Base-by-base conservation (phyloP, 148 eudicot genomes). In the Rhododendron mucronatum region DNA sequence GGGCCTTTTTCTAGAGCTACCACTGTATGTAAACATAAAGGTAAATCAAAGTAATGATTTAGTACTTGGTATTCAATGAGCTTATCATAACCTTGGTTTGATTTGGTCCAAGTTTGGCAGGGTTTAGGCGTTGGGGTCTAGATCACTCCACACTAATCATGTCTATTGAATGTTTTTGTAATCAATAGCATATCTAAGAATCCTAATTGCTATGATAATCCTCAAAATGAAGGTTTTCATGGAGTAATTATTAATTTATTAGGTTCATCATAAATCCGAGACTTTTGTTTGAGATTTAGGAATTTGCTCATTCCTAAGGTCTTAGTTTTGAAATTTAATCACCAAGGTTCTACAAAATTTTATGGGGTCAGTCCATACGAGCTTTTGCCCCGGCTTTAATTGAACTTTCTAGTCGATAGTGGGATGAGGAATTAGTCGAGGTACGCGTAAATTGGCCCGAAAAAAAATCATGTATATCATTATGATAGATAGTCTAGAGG, bases 1-100 rank as follows among this genome's bases (percentile, higher is more conserved):
- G 74, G 53, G 71, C 35, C 55, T 15, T 39, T 39, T 82, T 63
- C 39, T 23, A 16, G 51, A 7, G 50, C 84, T 47, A 85, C 37
- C 20, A 30, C 2, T 41, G 35, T 80, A 16, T 41, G 35, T 80
- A 16, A 86, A 30, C 33, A 67, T 81, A 80, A 81, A 21, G 63
- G 14, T 67, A 51, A 51, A 65, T 50, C 26, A 55, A 55, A 5
- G 30, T 71, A 83, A 69, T 47, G 61, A 71, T 83, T 45, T n/a
- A 28, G 26, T 69, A 47, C 78, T 83, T 45, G 48, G 47, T 48
- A 83, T 83, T 71, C 85, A 47, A 69, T 83, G 79, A 83, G 85
- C 85, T 83, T 83, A 83, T 83, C 45, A 83, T 83, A 83, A 83
- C 79, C 78, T 65, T 67, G 35, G 30, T 15, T 83, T 63, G 77